Evolutionary conservation across 2,329 filamentous ascomycete species (phyloP), one percentile per base, ranked within the genome.

Genomic region (Aureobasidium subglaciale): DNA sequence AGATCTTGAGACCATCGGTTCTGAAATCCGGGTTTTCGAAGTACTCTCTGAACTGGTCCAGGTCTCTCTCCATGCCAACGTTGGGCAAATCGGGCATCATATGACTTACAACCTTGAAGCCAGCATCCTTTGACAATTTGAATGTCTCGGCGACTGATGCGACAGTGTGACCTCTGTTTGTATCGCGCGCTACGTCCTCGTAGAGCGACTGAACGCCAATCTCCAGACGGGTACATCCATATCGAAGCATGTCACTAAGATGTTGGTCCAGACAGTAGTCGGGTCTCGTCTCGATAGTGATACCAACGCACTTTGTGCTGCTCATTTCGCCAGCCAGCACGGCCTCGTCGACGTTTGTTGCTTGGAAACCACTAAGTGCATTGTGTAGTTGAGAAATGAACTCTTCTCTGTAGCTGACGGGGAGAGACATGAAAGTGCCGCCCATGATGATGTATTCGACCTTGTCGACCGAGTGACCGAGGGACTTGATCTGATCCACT

Each of bases 361-460:
- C 95, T 65, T 95, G 90, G 68, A 99, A 99, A 7, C 93, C 93
- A 62, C 90, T 96, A 7, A 99, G 81, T 1, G 93, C 93, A 68
- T 99, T 99, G 74, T 99, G 93, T 49, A 99, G 79, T 67, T 96
- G 92, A 1, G 90, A 87, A 58, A 99, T 96, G 66, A 99, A 99
- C 56, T 88, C 84, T 59, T 99, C 89, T 25, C 93, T 80, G 71
- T 99, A 99, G 22, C 86, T 84, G 65, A 90, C 85, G 8, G 92
- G 81, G 24, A 99, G 74, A 2, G 92, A 97, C 95, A 99, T 99
- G 73, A 99, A 99, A 0, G 93, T 99, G 62, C 93, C 93, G 58
- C 93, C 93, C 93, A 99, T 99, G 69, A 99, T 96, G 68, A 99
- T 99, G 71, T 97, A 99, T 75, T 99, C 93, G 22, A 99, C 93